phyloP scores from a whole-genome alignment of 805 yeast species.

The Pichia rugopelliculosa region DNA sequence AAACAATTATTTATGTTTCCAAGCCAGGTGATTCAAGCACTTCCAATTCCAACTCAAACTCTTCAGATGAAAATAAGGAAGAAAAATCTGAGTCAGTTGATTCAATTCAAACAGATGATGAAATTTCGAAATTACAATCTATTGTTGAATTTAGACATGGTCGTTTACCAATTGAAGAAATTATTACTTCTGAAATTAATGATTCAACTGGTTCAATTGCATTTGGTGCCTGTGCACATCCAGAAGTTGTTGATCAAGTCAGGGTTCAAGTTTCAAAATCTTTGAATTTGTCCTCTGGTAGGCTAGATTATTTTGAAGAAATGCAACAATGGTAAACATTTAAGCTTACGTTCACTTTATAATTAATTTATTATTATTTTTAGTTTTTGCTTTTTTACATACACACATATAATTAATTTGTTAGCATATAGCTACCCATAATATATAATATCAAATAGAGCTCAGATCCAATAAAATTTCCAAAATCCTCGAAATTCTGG shows the following conservation, averaged over 20 bases:
- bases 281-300: slow-evolving; percentile 10
- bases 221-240: slow-evolving; percentile 44
- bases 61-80: background rate
- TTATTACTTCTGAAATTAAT: slow-evolving; percentile 32
- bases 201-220: slow-evolving; percentile 36
- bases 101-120: slow-evolving; percentile 3
- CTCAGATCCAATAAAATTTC: too few species aligned
- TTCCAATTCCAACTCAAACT: background rate
- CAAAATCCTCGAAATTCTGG: too few species aligned
- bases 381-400: background rate
- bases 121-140: slow-evolving; percentile 21
- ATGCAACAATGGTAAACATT: slow-evolving; percentile 28
- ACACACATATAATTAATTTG: background rate
- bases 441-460: too few species aligned
- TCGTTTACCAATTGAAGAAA: slow-evolving; percentile 32
- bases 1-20: slow-evolving; percentile 37
- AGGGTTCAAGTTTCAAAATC: slow-evolving; percentile 21
- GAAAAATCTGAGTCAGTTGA: background rate
- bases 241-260: slow-evolving; percentile 31
- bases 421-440: too few species aligned
- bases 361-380: background rate
- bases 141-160: slow-evolving; percentile 38
- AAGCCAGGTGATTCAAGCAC: slow-evolving; percentile 20
- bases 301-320: slow-evolving; percentile 29
- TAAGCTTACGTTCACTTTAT: background rate